These are phyloP conservation scores for Closterium sp. DNA, from an alignment of 139 green algal species.

Conservation along the genomic window DNA sequence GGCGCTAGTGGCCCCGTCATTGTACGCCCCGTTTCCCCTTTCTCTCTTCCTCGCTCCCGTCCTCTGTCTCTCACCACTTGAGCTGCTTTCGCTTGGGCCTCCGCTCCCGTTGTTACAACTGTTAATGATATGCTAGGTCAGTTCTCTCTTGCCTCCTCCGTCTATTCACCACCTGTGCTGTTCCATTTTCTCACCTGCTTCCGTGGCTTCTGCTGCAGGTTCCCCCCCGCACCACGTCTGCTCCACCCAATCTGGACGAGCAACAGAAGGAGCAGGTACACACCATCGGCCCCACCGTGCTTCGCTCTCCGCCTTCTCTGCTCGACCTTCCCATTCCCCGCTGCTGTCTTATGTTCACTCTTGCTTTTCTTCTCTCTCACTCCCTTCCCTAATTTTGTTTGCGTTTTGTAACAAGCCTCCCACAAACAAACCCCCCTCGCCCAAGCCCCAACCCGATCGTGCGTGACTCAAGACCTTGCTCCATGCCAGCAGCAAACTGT, in stretches of 20 bases:
- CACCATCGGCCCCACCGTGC: not conserved
- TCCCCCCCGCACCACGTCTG: constrained; percentile 14
- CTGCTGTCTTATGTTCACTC: too few species aligned
- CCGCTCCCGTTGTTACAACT: too few species aligned
- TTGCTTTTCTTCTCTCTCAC: not conserved
- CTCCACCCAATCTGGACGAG: constrained; percentile 10
- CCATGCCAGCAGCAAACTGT: too few species aligned
- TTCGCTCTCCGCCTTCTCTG: not conserved
- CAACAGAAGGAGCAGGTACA: not conserved
- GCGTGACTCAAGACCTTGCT: too few species aligned
- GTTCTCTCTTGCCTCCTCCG: not conserved
- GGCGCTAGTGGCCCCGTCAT: not conserved
- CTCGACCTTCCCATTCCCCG: too few species aligned
- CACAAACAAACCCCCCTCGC: too few species aligned
- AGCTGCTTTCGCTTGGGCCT: too few species aligned
- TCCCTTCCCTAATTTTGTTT: too few species aligned
- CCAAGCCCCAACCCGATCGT: too few species aligned
- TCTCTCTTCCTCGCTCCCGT: not conserved
- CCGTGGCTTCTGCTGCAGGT: not conserved
- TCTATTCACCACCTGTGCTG: not conserved
- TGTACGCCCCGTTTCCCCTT: not conserved
- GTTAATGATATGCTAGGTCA: too few species aligned
- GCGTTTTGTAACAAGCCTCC: too few species aligned
- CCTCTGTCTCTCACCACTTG: too few species aligned
- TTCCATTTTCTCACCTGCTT: not conserved